Base-by-base conservation (phyloP, 2,329 filamentous ascomycete genomes). In the Botrytis pseudocinerea region DNA sequence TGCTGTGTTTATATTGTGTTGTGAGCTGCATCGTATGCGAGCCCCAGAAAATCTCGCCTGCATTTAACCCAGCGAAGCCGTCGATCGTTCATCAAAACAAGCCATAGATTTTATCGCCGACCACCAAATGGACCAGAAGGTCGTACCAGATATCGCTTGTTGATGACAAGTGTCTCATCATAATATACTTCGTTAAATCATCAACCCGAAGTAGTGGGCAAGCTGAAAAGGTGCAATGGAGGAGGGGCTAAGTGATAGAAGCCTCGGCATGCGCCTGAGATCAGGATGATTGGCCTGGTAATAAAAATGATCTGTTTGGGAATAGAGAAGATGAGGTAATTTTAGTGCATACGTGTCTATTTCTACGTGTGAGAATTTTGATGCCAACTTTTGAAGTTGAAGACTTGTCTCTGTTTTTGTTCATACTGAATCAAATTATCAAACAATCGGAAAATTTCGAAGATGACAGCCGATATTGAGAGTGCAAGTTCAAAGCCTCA, bases 401-500 rank as follows among this genome's bases (percentile, higher is more conserved):
- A 42, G 28, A 22, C n/a, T 40, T 68, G 64, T 54, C 51, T 42
- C 32, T 57, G 9, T 68, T 6, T 35, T 38, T 57, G 35, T 68
- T 25, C 12, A 54, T 68, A 42, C 32, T 63, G 42, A 63, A 48
- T 40, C 40, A 46, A 51, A 63, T 20, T 22, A 51, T 51, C 69
- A 63, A 70, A 63, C 14, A 68, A 57, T 48, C 25, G 46, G 46
- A 54, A 68, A 46, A 16, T 48, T 18, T n/a, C 28, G 22, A 70
- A 62, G 28, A 70, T 70, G 69, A 28, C 69, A 63, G 57, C 32
- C 22, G 69, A 70, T 51, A 70, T 63, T 16, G 69, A 70, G 42
- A 70, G 42, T 18, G 69, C 57, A 44, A 62, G 40, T 38, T 28
- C 42, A 22, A 70, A 48, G 42, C n/a, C 25, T 70, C 57, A 38